Percentiles rank a stretch among this genome's conserved stretches.
Conservation (phyloP, 2,329 filamentous ascomycete species). For the Stylonectria norvegica region DNA sequence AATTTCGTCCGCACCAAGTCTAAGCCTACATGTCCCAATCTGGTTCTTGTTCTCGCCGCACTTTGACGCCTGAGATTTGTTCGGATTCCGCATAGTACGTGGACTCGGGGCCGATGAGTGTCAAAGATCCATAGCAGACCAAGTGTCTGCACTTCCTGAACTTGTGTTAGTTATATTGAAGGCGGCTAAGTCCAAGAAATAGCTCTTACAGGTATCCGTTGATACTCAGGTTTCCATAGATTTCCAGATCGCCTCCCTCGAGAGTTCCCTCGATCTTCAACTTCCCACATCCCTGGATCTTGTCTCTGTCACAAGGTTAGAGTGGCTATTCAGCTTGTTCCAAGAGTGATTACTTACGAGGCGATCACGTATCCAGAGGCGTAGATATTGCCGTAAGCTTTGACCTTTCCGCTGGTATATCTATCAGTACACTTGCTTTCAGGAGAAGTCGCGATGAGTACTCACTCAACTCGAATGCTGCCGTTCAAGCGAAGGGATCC, state of each 20-base stretch:
- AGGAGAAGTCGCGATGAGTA: not conserved
- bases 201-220: conserved; percentile 41
- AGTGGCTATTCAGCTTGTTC: conserved; percentile 1
- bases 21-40: conserved; percentile 36
- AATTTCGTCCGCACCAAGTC: too few relatives aligned
- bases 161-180: conserved; percentile 10
- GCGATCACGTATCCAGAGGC: conserved; percentile 39
- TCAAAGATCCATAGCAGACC: conserved; percentile 45
- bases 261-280: conserved; percentile 42
- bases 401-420: conserved; percentile 38
- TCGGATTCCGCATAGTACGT: conserved; percentile 40
- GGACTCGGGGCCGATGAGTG: conserved; percentile 44
- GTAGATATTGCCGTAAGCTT: conserved; percentile 45
- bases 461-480: conserved; percentile 42
- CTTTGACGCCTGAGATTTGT: conserved; percentile 41
- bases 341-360: conserved; percentile 28
- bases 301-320: conserved; percentile 33
- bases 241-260: conserved; percentile 42
- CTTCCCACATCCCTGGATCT: conserved; percentile 47
- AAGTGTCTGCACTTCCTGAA: conserved; percentile 40
- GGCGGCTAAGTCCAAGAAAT: not conserved
- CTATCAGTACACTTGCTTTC: not conserved
- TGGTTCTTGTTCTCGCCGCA: conserved; percentile 40
- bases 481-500: conserved; percentile 42
- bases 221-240: conserved; percentile 46